Evolutionary conservation across 441 rosid species (phyloP).

Genomic region (Populus hybrid): DNA sequence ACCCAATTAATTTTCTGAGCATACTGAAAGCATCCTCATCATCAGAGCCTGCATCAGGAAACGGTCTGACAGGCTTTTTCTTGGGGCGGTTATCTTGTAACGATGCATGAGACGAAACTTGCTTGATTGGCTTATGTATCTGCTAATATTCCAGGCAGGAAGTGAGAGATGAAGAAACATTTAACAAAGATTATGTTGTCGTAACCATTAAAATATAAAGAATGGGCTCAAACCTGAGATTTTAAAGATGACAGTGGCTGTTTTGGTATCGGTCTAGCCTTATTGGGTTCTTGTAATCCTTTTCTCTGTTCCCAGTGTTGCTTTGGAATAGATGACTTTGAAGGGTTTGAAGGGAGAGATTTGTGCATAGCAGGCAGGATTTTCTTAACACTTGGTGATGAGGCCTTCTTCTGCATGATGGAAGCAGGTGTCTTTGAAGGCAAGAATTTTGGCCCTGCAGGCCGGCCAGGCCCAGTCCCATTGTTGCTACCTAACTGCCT

Average conservation of each 20-base stretch:
- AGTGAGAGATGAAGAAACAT: constrained; percentile 2
- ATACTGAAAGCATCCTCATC: constrained; percentile 48
- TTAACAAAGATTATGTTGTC: background rate
- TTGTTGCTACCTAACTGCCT: constrained; percentile 51
- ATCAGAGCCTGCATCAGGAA: constrained; percentile 40
- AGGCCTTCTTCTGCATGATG: constrained; percentile 35
- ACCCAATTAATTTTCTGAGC: constrained; percentile 70
- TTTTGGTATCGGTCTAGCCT: constrained; percentile 36
- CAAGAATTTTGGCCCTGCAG: constrained; percentile 38
- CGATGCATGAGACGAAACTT: constrained; percentile 32
- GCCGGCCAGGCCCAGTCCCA: constrained; percentile 67
- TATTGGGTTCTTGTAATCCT: constrained; percentile 37
- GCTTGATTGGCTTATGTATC: constrained; percentile 33
- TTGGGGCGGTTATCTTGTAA: constrained; percentile 43
- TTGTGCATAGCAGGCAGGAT: constrained; percentile 35
- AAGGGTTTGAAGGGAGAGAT: constrained; percentile 33
- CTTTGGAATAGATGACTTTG: constrained; percentile 38
- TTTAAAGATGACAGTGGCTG: constrained; percentile 40
- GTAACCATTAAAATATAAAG: background rate
- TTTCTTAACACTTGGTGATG: constrained; percentile 34
- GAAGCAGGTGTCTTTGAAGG: constrained; percentile 35
- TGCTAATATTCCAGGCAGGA: constrained; percentile 16
- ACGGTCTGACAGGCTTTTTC: constrained; percentile 48
- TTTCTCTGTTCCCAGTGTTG: constrained; percentile 49
- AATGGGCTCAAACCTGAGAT: constrained; percentile 42